phyloP scores from a whole-genome alignment of 805 yeast species.

The Starmerella gropengiesseri region DNA sequence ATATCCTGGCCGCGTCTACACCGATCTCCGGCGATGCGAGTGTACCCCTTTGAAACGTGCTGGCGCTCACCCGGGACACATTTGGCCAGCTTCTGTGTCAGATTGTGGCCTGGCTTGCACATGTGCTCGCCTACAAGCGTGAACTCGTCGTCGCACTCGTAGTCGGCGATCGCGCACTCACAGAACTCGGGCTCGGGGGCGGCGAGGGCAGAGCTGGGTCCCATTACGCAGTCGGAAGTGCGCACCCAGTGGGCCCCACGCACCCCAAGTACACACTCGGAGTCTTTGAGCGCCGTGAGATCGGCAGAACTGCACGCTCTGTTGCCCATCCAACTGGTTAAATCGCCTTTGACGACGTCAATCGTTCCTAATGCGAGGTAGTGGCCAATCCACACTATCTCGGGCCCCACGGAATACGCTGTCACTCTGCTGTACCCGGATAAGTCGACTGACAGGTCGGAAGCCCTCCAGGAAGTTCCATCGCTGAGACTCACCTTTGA shows the following conservation, averaged over 20 bases:
- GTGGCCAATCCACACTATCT: no score
- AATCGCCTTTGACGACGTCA: no score
- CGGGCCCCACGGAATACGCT: no score
- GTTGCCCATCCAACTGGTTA: slow-evolving; percentile 5
- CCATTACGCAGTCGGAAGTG: background rate
- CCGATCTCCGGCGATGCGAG: slow-evolving; percentile 49
- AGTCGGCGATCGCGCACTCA: background rate
- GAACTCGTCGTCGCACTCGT: slow-evolving; percentile 7
- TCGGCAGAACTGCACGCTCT: background rate
- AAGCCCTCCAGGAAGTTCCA: no score
- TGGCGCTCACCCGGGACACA: slow-evolving; percentile 2
- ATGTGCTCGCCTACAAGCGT: background rate
- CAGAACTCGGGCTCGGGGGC: background rate
- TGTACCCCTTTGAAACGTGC: slow-evolving; percentile 60
- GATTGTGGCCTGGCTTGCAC: slow-evolving; percentile 5
- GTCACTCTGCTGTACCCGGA: no score
- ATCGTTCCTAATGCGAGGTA: no score
- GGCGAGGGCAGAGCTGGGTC: background rate
- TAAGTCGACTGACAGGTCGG: no score
- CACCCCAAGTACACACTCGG: background rate
- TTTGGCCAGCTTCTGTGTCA: background rate
- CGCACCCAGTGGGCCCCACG: background rate
- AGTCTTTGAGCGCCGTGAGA: background rate
- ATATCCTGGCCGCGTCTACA: background rate
- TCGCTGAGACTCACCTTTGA: no score